Evolutionary conservation across 2,329 filamentous ascomycete species (phyloP).

Genomic region (Exophiala aquamarina): DNA sequence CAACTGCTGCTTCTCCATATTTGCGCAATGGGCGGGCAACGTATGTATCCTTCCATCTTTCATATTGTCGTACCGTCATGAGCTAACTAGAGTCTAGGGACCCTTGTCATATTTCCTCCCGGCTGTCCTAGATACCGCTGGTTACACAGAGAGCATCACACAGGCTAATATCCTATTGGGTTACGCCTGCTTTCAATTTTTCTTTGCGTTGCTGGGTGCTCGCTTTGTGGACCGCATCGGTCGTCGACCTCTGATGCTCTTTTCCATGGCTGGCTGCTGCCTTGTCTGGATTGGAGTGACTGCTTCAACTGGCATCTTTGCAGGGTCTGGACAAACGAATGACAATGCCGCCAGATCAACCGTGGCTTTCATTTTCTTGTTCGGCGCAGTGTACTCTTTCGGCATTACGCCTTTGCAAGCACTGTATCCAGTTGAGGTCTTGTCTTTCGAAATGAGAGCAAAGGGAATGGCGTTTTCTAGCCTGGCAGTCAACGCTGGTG

Average conservation of each 20-base stretch:
- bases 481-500: conserved; percentile 43
- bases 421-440: conserved; percentile 54
- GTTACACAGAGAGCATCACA: conserved; percentile 40
- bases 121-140: conserved; percentile 44
- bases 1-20: conserved; percentile 37
- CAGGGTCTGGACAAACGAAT: conserved; percentile 24
- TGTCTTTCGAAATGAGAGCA: conserved; percentile 53
- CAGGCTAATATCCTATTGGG: conserved; percentile 45
- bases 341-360: conserved; percentile 43
- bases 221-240: conserved; percentile 47
- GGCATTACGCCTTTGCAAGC: conserved; percentile 45
- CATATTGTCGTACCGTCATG: conserved; percentile 5
- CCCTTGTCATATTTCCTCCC: conserved; percentile 43
- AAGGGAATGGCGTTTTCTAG: conserved; percentile 55
- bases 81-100: conserved; percentile 24
- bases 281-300: conserved; percentile 7
- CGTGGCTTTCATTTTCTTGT: conserved; percentile 56
- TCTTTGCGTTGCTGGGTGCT: conserved; percentile 45
- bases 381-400: conserved; percentile 53
- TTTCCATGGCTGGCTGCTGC: conserved; percentile 35
- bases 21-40: conserved; percentile 38
- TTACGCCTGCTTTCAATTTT: conserved; percentile 44
- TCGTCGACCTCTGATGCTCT: conserved; percentile 37
- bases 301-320: conserved; percentile 19
- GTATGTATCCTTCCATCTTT: too few species aligned